phyloP scores from a whole-genome alignment of 73 alveolate species.

The Tetrahymena thermophila region DNA sequence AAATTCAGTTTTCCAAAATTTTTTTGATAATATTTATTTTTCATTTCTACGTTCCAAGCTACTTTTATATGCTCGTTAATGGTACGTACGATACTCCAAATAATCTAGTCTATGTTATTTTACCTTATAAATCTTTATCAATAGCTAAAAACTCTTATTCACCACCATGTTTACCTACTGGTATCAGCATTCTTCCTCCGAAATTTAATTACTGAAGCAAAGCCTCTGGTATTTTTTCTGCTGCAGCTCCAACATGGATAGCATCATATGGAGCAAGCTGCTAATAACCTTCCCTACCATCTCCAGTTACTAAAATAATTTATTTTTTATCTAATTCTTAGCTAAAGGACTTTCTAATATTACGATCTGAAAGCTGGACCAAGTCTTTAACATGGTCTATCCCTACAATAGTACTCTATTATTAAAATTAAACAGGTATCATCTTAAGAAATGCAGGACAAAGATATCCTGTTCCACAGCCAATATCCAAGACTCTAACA shows the following conservation, averaged over 20 bases:
- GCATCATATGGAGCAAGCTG: conserved; percentile 80
- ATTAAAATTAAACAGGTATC: not conserved
- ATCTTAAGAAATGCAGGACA: not conserved
- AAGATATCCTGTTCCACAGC: conserved; percentile 76
- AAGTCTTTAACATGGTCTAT: conserved; percentile 60
- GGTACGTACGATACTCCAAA: conserved; percentile 76
- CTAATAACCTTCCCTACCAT: conserved; percentile 80
- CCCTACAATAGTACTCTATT: conserved; percentile 50
- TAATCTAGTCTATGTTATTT: conserved; percentile 12
- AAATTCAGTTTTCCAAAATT: not conserved
- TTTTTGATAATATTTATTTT: not conserved
- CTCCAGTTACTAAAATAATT: conserved; percentile 53
- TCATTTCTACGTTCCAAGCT: not conserved
- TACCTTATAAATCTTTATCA: conserved; percentile 55
- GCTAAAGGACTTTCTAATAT: conserved; percentile 38
- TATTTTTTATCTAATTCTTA: not conserved
- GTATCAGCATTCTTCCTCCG: conserved; percentile 80
- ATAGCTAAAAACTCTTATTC: conserved; percentile 45
- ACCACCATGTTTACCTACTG: conserved; percentile 62
- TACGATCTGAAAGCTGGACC: conserved; percentile 28
- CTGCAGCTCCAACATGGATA: conserved; percentile 97
- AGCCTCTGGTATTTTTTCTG: conserved; percentile 57
- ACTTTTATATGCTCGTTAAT: not conserved
- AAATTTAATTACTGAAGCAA: conserved; percentile 61
- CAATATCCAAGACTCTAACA: conserved; percentile 64